A percentile compares a stretch with the other conserved stretches of the same genome.
These are phyloP conservation scores for Starmera pachycereana DNA, from an alignment of 805 yeast species.

Conservation along the genomic window DNA sequence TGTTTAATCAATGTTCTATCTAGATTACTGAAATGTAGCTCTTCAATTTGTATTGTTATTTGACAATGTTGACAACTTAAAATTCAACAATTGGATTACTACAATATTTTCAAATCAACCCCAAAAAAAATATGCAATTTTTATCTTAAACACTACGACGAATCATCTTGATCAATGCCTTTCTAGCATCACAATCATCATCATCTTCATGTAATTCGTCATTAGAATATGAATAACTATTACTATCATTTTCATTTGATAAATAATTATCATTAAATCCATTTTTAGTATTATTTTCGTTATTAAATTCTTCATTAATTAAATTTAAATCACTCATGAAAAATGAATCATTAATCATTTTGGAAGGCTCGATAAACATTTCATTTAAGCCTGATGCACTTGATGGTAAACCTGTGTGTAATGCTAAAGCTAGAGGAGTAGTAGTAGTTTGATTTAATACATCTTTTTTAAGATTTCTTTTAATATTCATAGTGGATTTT, in stretches of 20 bases:
- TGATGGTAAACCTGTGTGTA: not conserved
- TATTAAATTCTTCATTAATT: too few species aligned
- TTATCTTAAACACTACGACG: conserved; percentile 14
- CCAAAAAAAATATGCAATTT: too few species aligned
- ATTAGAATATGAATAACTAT: not conserved
- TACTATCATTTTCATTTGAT: not conserved
- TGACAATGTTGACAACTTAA: too few species aligned
- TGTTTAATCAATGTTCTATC: too few species aligned
- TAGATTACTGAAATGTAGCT: too few species aligned
- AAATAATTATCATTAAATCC: not conserved
- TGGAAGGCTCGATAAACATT: conserved; percentile 15
- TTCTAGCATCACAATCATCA: conserved; percentile 19
- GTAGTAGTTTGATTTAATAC: not conserved
- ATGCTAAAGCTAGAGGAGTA: not conserved
- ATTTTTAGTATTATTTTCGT: not conserved
- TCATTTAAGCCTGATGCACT: conserved; percentile 1
- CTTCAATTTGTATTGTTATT: too few species aligned
- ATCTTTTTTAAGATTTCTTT: not conserved
- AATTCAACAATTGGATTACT: too few species aligned
- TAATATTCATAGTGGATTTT: conserved; percentile 1
- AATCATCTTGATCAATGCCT: conserved; percentile 17
- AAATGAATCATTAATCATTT: conserved; percentile 11
- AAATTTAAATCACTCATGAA: conserved; percentile 2
- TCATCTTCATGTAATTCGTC: not conserved
- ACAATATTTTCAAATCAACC: too few species aligned